A percentile compares a stretch with the other conserved stretches of the same genome.
phyloP scores from a whole-genome alignment of 2,329 filamentous ascomycete genomes.

The Magnaporthiopsis poae region DNA sequence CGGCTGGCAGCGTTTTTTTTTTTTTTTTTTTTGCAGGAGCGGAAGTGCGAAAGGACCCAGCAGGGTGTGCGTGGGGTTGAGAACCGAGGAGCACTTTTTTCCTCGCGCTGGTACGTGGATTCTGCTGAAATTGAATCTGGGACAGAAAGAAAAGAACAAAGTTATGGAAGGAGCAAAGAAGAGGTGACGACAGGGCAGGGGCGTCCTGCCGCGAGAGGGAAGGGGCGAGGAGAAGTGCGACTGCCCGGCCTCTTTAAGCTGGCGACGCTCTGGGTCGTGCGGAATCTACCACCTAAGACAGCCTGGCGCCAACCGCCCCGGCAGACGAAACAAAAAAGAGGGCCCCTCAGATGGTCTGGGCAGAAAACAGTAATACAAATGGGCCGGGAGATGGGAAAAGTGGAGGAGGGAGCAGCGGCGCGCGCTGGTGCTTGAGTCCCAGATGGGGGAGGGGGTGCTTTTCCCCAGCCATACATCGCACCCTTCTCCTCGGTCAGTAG shows the following conservation, averaged over 20 bases:
- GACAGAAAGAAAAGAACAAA: neutral
- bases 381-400: neutral
- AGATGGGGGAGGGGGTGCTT: neutral
- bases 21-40: neutral
- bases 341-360: neutral
- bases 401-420: neutral
- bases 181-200: neutral
- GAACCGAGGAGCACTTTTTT: neutral
- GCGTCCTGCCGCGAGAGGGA: neutral
- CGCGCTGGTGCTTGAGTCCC: neutral
- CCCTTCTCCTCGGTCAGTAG: neutral
- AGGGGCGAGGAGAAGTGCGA: constrained; percentile 1
- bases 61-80: neutral
- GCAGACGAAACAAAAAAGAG: neutral
- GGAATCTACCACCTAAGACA: constrained; percentile 2
- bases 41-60: neutral
- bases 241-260: constrained; percentile 4
- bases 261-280: constrained; percentile 2
- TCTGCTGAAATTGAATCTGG: neutral
- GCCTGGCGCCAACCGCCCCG: neutral
- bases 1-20: neutral
- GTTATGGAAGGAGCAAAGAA: neutral
- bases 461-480: neutral
- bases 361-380: neutral
- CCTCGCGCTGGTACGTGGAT: too few relatives aligned